Evolutionary conservation across 352 stramenopile genomes (phyloP).

Genomic region (Sclerospora graminicola): DNA sequence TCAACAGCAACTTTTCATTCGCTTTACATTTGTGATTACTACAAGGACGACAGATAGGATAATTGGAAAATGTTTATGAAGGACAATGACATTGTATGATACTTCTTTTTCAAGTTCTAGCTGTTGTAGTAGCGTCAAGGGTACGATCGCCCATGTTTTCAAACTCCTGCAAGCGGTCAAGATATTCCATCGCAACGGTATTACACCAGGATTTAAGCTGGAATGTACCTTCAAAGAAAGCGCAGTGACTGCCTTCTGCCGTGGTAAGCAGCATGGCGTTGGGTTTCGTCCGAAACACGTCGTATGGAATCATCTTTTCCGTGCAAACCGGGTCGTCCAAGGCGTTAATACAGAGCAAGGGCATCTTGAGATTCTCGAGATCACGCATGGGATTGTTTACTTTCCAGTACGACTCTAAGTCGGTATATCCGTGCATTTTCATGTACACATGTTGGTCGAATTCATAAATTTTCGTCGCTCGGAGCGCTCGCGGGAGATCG

Average conservation of each 20-base stretch:
- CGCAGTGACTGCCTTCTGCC: slow-evolving; percentile 56
- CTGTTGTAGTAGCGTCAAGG: slow-evolving; percentile 3
- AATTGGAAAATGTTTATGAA: not conserved
- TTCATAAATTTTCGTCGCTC: slow-evolving; percentile 43
- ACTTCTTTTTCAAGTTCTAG: slow-evolving; percentile 13
- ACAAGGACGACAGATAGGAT: slow-evolving; percentile 35
- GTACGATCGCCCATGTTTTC: not conserved
- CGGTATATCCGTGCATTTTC: slow-evolving; percentile 61
- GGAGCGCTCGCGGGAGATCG: slow-evolving; percentile 34
- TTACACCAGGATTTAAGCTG: slow-evolving; percentile 61
- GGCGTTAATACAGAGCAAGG: slow-evolving; percentile 64
- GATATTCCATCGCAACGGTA: slow-evolving; percentile 45
- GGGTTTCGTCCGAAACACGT: slow-evolving; percentile 38
- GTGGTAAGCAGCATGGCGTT: slow-evolving; percentile 47
- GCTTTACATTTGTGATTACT: slow-evolving; percentile 39
- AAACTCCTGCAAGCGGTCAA: slow-evolving; percentile 46
- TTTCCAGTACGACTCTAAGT: slow-evolving; percentile 56
- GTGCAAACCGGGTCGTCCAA: slow-evolving; percentile 72
- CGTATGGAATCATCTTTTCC: slow-evolving; percentile 58
- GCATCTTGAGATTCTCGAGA: slow-evolving; percentile 38
- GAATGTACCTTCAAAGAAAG: slow-evolving; percentile 58
- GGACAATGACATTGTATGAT: too few species aligned
- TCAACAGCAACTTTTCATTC: slow-evolving; percentile 28
- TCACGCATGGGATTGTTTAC: slow-evolving; percentile 72
- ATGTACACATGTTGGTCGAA: slow-evolving; percentile 78